Conservation (phyloP, 345 rosid genomes). For the Fremontodendron californicum region DNA sequence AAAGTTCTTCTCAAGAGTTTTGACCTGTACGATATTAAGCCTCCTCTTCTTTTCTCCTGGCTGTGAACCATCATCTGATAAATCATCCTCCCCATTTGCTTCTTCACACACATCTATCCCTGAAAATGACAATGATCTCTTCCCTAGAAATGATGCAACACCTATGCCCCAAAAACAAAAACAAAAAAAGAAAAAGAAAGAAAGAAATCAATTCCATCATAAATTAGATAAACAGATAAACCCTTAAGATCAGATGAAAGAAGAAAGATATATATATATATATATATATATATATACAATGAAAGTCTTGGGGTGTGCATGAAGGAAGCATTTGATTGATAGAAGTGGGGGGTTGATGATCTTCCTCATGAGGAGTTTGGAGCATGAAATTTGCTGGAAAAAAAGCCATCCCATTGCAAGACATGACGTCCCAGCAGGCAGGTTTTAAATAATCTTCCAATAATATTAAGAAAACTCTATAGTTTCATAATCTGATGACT, state of each 20-base stretch:
- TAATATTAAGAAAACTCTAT: background rate
- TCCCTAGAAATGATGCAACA: conserved; percentile 75
- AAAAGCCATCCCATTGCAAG: conserved; percentile 89
- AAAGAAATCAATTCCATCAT: conserved; percentile 10
- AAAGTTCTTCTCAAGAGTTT: conserved; percentile 88
- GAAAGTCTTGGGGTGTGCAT: conserved; percentile 70
- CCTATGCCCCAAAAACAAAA: conserved; percentile 32
- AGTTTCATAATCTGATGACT: background rate
- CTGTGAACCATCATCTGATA: conserved; percentile 90
- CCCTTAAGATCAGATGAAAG: background rate
- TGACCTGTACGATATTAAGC: conserved; percentile 88
- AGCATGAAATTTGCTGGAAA: conserved; percentile 84
- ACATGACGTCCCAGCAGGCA: conserved; percentile 34
- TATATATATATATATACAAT: conserved; percentile 39
- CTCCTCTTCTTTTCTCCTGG: conserved; percentile 96
- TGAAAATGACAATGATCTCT: conserved; percentile 68
- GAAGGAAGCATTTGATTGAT: conserved; percentile 68
- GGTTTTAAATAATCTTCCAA: conserved; percentile 13
- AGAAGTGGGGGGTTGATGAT: conserved; percentile 49
- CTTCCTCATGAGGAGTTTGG: conserved; percentile 64
- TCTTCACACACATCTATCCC: conserved; percentile 60
- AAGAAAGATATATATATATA: background rate
- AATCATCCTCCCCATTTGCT: conserved; percentile 67
- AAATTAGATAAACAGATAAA: background rate
- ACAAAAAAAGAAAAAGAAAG: conserved; percentile 5